Conservation (phyloP, 164 flowering plant genomes). For the Kalanchoe fedtschenkoi region DNA sequence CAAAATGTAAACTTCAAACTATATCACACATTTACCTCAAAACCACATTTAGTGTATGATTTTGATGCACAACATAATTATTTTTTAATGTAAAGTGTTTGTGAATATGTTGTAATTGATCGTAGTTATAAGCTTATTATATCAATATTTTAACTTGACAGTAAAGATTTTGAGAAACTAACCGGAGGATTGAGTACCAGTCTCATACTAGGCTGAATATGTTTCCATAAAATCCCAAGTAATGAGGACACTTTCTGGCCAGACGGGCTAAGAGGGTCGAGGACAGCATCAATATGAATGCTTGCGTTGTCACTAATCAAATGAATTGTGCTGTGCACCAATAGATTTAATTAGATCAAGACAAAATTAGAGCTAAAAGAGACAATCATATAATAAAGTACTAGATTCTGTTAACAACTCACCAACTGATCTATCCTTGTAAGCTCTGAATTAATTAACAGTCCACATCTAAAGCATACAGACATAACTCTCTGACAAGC, state of each 20-base stretch:
- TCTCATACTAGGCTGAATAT: constrained; percentile 83
- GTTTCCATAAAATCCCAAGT: constrained; percentile 53
- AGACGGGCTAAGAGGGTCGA: constrained; percentile 85
- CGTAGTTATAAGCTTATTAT: neutral
- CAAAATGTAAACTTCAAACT: neutral
- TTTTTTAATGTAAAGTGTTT: neutral
- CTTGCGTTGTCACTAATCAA: constrained; percentile 47
- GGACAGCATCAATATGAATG: constrained; percentile 88
- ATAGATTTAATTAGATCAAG: constrained; percentile 5
- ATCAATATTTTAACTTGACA: neutral
- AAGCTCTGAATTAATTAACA: neutral
- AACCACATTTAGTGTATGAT: too few species aligned
- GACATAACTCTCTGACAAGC: too few species aligned
- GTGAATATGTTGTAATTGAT: neutral
- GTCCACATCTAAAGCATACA: neutral
- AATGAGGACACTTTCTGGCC: constrained; percentile 85
- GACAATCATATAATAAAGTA: too few species aligned
- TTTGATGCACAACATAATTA: too few species aligned
- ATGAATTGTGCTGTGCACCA: constrained; percentile 62
- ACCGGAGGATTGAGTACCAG: constrained; percentile 92
- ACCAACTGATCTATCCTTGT: too few species aligned
- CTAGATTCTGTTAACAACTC: too few species aligned
- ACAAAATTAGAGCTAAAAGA: neutral
- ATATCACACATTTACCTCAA: too few species aligned
- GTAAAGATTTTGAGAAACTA: constrained; percentile 13